Percentiles rank a stretch among this genome's conserved stretches.
These are phyloP conservation scores for Yamadazyma akitaensis DNA, from an alignment of 805 yeast genomes.

Conservation along the genomic window DNA sequence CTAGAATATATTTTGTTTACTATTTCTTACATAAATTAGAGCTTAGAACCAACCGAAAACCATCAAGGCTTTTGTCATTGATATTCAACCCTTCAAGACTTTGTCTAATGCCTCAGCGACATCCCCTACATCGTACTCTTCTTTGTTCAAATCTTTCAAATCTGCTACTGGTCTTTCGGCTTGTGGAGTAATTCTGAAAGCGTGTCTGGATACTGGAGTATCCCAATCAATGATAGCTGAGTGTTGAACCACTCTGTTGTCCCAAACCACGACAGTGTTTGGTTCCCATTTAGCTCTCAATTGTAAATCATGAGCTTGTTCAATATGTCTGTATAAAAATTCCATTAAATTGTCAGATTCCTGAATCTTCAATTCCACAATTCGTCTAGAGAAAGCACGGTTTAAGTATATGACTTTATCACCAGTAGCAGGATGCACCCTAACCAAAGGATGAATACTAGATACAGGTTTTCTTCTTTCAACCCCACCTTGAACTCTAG, in stretches of 20 bases:
- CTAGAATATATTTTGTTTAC: neutral
- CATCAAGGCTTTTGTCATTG: neutral
- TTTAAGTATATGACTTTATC: slow-evolving; percentile 58
- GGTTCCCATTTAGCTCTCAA: slow-evolving; percentile 71
- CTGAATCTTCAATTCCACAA: slow-evolving; percentile 68
- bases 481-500: slow-evolving; percentile 55
- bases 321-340: slow-evolving; percentile 53
- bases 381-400: slow-evolving; percentile 59
- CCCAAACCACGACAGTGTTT: slow-evolving; percentile 72
- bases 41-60: too few species aligned
- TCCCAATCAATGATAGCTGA: slow-evolving; percentile 73
- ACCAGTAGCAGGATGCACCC: slow-evolving; percentile 70
- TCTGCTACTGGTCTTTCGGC: slow-evolving; percentile 66
- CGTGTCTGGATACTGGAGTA: slow-evolving; percentile 64
- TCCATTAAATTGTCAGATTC: slow-evolving; percentile 62
- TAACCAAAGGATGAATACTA: slow-evolving; percentile 65
- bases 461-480: slow-evolving; percentile 68
- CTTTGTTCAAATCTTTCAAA: slow-evolving; percentile 37
- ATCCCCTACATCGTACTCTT: slow-evolving; percentile 32
- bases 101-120: slow-evolving; percentile 23
- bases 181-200: slow-evolving; percentile 65
- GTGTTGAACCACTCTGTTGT: slow-evolving; percentile 69
- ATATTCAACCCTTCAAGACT: neutral
- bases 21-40: neutral
- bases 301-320: slow-evolving; percentile 57